Evolutionary conservation across 1,284 basidiomycete species (phyloP), one percentile per base, ranked within the genome.

Genomic region (Dichomitus squalens): DNA sequence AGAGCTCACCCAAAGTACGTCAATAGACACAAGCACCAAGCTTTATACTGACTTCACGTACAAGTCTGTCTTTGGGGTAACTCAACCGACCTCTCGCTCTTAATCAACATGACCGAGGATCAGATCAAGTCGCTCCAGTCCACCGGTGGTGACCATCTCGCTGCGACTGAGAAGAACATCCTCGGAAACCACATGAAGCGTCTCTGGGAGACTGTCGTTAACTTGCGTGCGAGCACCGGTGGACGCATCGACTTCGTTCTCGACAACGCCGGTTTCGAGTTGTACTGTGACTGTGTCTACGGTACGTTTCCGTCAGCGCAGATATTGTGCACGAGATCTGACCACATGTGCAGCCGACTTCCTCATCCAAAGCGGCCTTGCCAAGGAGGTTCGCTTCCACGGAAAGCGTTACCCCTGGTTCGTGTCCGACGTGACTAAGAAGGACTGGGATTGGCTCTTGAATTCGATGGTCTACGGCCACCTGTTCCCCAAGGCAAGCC

Each of bases 71-170:
- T 96, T 21, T 96, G 94, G 93, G 94, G 94, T 16, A 96, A 96
- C 76, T 93, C 94, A n/a, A 98, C 96, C 56, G 96, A 98, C 74
- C 80, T 98, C 53, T 96, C 94, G 2, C 83, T 98, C 33, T 82
- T 98, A 54, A 98, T 98, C 77, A 95, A 98, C 78, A 98, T 98
- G 96, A 94, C 93, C 12, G 96, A 98, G 75, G 96, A 98, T 43
- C 96, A 98, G 74, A 98, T 99, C 77, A 96, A 96, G 76, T 87
- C 91, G 54, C 83, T 98, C n/a, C 96, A 99, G 73, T 95, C 94
- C 16, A 98, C 96, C 20, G 96, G 96, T 25, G 95, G 95, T 29
- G 96, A 96, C 55, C 89, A 95, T 65, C 86, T 98, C 46, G 95
- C 96, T 7, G 92, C 94, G 0, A 97, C 96, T 0, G 95, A 98